phyloP scores from a whole-genome alignment of 164 flowering plant species.

The Chloranthus sessilifolius region DNA sequence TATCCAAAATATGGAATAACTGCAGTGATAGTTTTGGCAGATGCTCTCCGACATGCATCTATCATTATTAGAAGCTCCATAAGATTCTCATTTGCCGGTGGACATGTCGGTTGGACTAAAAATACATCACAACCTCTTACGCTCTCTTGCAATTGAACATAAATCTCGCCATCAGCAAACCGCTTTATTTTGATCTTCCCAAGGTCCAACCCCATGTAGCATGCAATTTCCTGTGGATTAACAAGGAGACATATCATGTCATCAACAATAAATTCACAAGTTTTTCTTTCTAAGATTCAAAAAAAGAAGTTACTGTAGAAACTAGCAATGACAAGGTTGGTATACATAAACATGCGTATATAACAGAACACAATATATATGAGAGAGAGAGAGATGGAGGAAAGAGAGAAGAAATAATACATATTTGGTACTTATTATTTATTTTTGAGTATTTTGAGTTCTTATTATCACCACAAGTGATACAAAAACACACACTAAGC shows the following conservation, averaged over 20 bases:
- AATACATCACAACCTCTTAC: conserved; percentile 96
- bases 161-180: conserved; percentile 94
- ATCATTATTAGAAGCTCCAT: conserved; percentile 95
- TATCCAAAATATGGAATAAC: conserved; percentile 99
- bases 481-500: too few species aligned
- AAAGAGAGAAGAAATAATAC: too few species aligned
- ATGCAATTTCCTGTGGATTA: conserved; percentile 79
- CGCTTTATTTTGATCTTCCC: conserved; percentile 75
- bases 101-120: conserved; percentile 93
- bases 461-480: too few species aligned
- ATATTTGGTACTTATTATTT: too few species aligned
- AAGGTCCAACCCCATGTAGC: conserved; percentile 88
- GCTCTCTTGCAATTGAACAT: conserved; percentile 93
- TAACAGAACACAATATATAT: too few species aligned
- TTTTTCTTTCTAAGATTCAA: too few species aligned
- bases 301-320: too few species aligned
- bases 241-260: not conserved
- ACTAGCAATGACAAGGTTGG: too few species aligned
- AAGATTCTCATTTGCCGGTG: conserved; percentile 96
- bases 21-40: conserved; percentile 94
- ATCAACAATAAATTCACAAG: not conserved
- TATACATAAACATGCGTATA: too few species aligned
- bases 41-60: conserved; percentile 97
- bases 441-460: too few species aligned
- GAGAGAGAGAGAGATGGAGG: too few species aligned